Evolutionary conservation across 192 early-diverging fungal species (phyloP), one percentile per base, ranked within the genome.

Genomic region (Linnemannia schmuckeri): DNA sequence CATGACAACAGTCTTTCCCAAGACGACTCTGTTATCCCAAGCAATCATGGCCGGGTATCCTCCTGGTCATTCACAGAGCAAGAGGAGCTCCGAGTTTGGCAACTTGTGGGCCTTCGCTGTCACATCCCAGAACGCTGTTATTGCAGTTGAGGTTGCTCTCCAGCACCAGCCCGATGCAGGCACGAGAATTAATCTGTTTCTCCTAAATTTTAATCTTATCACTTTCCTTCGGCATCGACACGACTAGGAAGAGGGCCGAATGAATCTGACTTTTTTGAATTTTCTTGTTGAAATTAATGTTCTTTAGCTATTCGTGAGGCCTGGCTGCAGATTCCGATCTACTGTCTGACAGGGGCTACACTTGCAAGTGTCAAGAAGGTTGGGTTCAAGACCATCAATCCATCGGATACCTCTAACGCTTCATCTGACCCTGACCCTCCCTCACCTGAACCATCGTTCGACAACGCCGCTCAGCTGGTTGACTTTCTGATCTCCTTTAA

Each of bases 71-170:
- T 40, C n/a, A 74, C 27, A 52, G 44, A 57, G 63, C 20, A 27
- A 20, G 22, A 66, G 8, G 22, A 66, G 5, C 35, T 63, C 52
- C 12, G 44, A 27, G 76, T 9, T 9, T 15, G 54, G 41, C 18
- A 63, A 10, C 12, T 37, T 86, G 24, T 86, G 84, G 84, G 84
- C 84, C 0, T 86, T 86, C 57, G 84, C 79, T 1, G 70, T 86
- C 18, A 86, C 84, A 0, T 86, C 84, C 4, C 84, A 86, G 37
- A 86, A 86, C 12, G 78, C 84, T 0, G 84, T 81, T 15, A 44
- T 20, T 27, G 78, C 84, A 17, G 17, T 81, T 0, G 75, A 74
- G 40, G 44, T 69, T 4, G 79, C 79, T 9, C 55, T 86, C 4
- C 54, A 55, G n/a, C 42, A n/a, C 41, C 84, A 86, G 70, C 33